Evolutionary conservation across 1,139 yeast species (phyloP).

Genomic region (Candida gigantensis): DNA sequence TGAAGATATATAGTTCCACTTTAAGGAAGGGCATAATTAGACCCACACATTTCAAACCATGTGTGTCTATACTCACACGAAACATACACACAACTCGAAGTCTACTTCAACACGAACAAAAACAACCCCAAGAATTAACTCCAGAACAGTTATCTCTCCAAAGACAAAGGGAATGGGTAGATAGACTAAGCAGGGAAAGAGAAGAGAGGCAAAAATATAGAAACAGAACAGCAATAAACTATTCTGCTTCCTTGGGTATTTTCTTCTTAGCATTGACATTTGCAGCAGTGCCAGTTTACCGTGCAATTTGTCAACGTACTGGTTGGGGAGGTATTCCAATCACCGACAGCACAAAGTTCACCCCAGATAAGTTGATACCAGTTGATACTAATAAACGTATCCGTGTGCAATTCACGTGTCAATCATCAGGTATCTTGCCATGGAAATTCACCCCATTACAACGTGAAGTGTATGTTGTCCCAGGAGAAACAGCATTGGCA

Average conservation of each 20-base stretch:
- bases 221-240: slow-evolving; percentile 62
- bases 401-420: slow-evolving; percentile 83
- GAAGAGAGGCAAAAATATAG: slow-evolving; percentile 32
- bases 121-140: slow-evolving; percentile 2
- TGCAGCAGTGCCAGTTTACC: slow-evolving; percentile 89
- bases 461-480: slow-evolving; percentile 87
- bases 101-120: slow-evolving; percentile 6
- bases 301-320: slow-evolving; percentile 91
- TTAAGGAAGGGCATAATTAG: neutral
- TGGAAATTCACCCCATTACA: slow-evolving; percentile 97
- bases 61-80: neutral
- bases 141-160: slow-evolving; percentile 6
- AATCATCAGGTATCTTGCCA: slow-evolving; percentile 86
- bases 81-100: neutral
- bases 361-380: slow-evolving; percentile 85
- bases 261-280: slow-evolving; percentile 79
- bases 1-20: neutral
- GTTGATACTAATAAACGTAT: slow-evolving; percentile 85
- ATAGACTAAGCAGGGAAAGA: slow-evolving; percentile 22
- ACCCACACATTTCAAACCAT: neutral
- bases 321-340: slow-evolving; percentile 97
- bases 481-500: slow-evolving; percentile 97
- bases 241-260: slow-evolving; percentile 70
- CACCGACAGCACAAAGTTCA: slow-evolving; percentile 76
- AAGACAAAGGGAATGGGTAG: slow-evolving; percentile 19